Conservation (phyloP, 108 stramenopile species). For the Cyclotella choctawhatcheeana region DNA sequence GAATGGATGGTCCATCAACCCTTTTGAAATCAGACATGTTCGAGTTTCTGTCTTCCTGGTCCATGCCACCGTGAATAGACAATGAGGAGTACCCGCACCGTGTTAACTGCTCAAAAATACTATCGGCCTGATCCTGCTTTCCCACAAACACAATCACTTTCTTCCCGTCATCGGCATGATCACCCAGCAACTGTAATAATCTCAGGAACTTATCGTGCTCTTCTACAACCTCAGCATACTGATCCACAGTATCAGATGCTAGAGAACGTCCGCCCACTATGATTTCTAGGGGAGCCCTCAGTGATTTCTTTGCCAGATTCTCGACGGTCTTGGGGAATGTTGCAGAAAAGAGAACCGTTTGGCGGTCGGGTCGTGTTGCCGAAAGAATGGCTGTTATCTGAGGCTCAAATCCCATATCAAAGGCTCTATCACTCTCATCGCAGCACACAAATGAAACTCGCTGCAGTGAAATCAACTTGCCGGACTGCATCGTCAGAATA, state of each 20-base stretch:
- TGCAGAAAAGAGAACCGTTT: conserved; percentile 97
- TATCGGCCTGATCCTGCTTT: conserved; percentile 94
- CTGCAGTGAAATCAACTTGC: conserved; percentile 88
- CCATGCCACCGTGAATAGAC: conserved; percentile 98
- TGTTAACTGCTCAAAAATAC: conserved; percentile 92
- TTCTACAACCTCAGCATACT: conserved; percentile 92
- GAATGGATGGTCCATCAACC: conserved; percentile 78
- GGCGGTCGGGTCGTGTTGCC: conserved; percentile 94
- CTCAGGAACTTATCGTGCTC: conserved; percentile 97
- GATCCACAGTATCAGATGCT: conserved; percentile 92
- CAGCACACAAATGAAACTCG: conserved; percentile 96
- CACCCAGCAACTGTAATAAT: conserved; percentile 95
- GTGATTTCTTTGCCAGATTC: conserved; percentile 86
- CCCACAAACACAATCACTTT: conserved; percentile 98
- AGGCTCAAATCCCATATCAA: conserved; percentile 99
- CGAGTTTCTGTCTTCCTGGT: conserved; percentile 98
- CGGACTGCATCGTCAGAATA: conserved; percentile 98
- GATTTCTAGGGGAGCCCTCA: conserved; percentile 93
- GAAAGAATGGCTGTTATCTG: conserved; percentile 94
- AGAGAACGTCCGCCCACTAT: conserved; percentile 96
- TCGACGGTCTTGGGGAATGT: conserved; percentile 98
- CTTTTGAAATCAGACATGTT: conserved; percentile 98
- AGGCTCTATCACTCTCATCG: conserved; percentile 99
- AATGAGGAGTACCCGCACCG: conserved; percentile 93
- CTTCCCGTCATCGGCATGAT: conserved; percentile 91